These are phyloP conservation scores for Tricholoma furcatifolium DNA, from an alignment of 768 basidiomycete genomes.

Conservation along the genomic window DNA sequence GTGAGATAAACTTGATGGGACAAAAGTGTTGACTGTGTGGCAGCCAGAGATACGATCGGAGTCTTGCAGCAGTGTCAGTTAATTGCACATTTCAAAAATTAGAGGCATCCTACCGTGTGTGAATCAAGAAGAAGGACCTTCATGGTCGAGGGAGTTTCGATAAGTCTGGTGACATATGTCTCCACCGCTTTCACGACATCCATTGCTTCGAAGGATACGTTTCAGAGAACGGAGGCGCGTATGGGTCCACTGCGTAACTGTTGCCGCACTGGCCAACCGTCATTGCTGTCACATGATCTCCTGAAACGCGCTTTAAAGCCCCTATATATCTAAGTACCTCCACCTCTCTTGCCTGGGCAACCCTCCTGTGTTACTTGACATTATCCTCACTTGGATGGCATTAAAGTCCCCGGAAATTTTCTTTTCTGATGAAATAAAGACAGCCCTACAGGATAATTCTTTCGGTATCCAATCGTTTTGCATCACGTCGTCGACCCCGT, in stretches of 20 bases:
- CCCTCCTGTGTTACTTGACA: too few relatives aligned
- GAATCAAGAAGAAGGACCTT: constrained; percentile 93
- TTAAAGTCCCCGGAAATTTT: constrained; percentile 28
- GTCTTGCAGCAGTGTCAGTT: constrained; percentile 51
- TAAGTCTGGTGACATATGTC: constrained; percentile 87
- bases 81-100: not conserved
- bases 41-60: constrained; percentile 91
- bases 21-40: constrained; percentile 90
- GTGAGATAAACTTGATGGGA: constrained; percentile 98
- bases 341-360: not conserved
- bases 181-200: constrained; percentile 95
- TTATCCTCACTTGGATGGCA: constrained; percentile 4
- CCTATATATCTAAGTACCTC: not conserved
- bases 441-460: constrained; percentile 56
- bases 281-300: too few relatives aligned
- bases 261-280: too few relatives aligned
- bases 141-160: constrained; percentile 85
- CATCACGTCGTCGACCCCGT: constrained; percentile 34
- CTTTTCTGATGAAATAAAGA: constrained; percentile 48
- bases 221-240: too few relatives aligned
- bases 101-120: constrained; percentile 69
- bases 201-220: constrained; percentile 46
- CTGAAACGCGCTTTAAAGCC: too few relatives aligned
- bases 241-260: too few relatives aligned
- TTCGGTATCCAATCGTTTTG: constrained; percentile 53